phyloP scores from a whole-genome alignment of 192 early-diverging fungal species.

The Linnemannia schmuckeri region DNA sequence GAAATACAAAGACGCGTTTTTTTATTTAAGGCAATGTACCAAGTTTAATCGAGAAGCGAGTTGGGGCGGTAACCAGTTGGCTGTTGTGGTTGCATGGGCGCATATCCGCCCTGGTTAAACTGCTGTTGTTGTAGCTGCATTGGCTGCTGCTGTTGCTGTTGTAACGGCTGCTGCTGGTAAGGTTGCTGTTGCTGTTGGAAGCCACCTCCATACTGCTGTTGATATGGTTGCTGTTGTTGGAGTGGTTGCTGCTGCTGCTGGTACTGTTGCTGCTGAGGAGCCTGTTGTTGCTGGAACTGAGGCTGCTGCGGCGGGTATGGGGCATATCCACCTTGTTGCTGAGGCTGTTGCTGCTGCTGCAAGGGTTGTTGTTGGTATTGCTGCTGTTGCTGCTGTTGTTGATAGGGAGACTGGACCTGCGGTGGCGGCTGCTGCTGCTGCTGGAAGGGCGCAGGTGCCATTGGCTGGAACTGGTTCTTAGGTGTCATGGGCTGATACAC shows the following conservation, averaged over 20 bases:
- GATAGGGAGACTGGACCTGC: slow-evolving; percentile 10
- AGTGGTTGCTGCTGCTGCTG: slow-evolving; percentile 22
- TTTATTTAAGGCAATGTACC: neutral
- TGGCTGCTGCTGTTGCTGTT: slow-evolving; percentile 30
- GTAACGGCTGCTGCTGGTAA: slow-evolving; percentile 13
- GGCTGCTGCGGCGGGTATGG: slow-evolving; percentile 12
- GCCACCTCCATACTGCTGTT: slow-evolving; percentile 34
- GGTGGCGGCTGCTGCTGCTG: slow-evolving; percentile 28
- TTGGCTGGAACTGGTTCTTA: slow-evolving; percentile 16
- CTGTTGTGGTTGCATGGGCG: slow-evolving; percentile 31
- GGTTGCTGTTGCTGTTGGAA: slow-evolving; percentile 10
- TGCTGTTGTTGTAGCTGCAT: slow-evolving; percentile 31
- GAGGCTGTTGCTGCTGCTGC: neutral
- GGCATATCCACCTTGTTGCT: slow-evolving; percentile 10
- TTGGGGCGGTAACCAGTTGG: slow-evolving; percentile 20
- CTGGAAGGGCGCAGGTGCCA: neutral
- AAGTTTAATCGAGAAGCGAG: slow-evolving; percentile 42
- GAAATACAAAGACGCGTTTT: neutral
- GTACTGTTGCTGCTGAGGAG: neutral
- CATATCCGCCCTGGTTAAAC: slow-evolving; percentile 36
- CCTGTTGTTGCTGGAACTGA: slow-evolving; percentile 10
- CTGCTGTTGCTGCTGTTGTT: slow-evolving; percentile 30
- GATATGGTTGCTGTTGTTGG: slow-evolving; percentile 16
- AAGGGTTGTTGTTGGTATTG: slow-evolving; percentile 7
- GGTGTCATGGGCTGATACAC: slow-evolving; percentile 15